phyloP scores from a whole-genome alignment of 768 basidiomycete species.

The Lepiota subincarnata region DNA sequence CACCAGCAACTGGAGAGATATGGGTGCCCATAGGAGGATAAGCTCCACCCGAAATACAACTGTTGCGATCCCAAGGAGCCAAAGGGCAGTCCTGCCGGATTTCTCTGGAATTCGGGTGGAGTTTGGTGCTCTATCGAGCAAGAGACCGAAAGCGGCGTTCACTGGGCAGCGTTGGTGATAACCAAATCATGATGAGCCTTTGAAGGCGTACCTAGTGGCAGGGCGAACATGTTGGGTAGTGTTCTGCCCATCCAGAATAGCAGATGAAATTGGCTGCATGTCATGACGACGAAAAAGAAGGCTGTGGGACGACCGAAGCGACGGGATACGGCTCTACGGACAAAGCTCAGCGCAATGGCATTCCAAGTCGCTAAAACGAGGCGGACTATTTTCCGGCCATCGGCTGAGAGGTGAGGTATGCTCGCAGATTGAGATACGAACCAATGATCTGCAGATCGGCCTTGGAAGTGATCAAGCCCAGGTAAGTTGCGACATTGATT shows the following conservation, averaged over 20 bases:
- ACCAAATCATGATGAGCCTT: no score
- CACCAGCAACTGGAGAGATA: slow-evolving; percentile 52
- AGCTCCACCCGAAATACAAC: slow-evolving; percentile 82
- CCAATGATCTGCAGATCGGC: slow-evolving; percentile 68
- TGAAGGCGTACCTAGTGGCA: slow-evolving; percentile 58
- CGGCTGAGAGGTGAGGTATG: neutral
- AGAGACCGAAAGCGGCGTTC: slow-evolving; percentile 6
- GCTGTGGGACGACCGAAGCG: slow-evolving; percentile 63
- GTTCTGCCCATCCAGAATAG: slow-evolving; percentile 94
- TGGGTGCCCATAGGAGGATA: slow-evolving; percentile 55
- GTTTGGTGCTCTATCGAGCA: slow-evolving; percentile 33
- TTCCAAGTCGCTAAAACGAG: slow-evolving; percentile 66
- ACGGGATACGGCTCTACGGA: slow-evolving; percentile 56
- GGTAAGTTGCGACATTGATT: slow-evolving; percentile 33
- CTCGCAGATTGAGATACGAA: slow-evolving; percentile 28
- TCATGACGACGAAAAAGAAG: slow-evolving; percentile 62
- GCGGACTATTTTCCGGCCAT: slow-evolving; percentile 50
- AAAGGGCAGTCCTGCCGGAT: slow-evolving; percentile 8
- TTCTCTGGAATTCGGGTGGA: slow-evolving; percentile 7
- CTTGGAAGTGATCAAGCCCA: slow-evolving; percentile 50
- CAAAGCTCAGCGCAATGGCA: slow-evolving; percentile 53
- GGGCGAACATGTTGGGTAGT: slow-evolving; percentile 90
- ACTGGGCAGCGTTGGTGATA: neutral
- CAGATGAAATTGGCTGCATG: slow-evolving; percentile 83
- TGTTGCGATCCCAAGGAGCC: slow-evolving; percentile 38